Conservation (phyloP, 148 eudicot genomes). For the Rhododendron henanense region DNA sequence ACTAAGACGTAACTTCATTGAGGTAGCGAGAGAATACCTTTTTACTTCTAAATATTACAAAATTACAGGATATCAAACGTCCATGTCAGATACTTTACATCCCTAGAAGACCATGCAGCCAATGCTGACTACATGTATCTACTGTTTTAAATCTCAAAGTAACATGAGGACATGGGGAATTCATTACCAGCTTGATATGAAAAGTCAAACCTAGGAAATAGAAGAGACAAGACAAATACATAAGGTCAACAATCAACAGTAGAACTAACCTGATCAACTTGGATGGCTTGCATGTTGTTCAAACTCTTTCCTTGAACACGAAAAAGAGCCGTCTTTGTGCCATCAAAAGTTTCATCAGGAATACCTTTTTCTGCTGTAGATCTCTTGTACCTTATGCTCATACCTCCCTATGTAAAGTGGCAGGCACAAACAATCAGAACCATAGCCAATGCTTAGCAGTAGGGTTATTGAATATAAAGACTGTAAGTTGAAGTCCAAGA, state of each 20-base stretch:
- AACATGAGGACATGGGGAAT: not conserved
- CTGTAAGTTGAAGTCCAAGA: not conserved
- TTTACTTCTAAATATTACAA: not conserved
- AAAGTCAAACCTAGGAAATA: not conserved
- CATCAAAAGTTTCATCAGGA: constrained; percentile 31
- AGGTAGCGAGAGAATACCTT: not conserved
- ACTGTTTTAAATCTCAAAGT: not conserved
- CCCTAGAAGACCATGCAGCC: not conserved
- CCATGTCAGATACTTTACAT: not conserved
- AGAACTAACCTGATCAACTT: constrained; percentile 34
- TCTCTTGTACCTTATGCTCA: constrained; percentile 27
- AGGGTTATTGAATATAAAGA: not conserved
- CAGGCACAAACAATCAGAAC: constrained; percentile 10
- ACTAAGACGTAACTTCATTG: not conserved
- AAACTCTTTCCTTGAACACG: constrained; percentile 42
- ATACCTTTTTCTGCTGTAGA: constrained; percentile 25
- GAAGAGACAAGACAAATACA: not conserved
- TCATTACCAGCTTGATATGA: not conserved
- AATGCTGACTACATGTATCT: not conserved
- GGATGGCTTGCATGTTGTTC: constrained; percentile 48
- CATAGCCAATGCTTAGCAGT: not conserved
- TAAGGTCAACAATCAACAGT: not conserved
- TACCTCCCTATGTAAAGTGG: constrained; percentile 28
- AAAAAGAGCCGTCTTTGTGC: constrained; percentile 34
- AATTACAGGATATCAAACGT: not conserved